Evolutionary conservation across 2,329 filamentous ascomycete species (phyloP).

Genomic region (Berkeleyomyces rouxiae): DNA sequence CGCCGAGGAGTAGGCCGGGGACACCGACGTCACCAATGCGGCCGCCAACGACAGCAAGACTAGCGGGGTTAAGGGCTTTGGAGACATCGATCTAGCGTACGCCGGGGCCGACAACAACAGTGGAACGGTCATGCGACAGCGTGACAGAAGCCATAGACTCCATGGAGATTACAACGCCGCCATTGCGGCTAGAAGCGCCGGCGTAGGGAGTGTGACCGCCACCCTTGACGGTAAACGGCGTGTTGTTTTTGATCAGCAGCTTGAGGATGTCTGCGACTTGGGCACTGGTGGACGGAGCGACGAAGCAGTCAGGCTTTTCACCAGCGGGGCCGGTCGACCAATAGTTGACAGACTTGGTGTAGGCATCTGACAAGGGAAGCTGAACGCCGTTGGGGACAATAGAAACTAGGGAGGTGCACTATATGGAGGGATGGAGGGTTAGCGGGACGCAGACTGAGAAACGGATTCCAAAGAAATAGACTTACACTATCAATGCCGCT

Average conservation of each 20-base stretch:
- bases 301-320: conserved; percentile 1
- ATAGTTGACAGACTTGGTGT: neutral
- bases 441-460: neutral
- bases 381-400: neutral
- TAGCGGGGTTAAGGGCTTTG: conserved; percentile 17
- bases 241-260: conserved; percentile 1
- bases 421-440: neutral
- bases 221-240: conserved; percentile 25
- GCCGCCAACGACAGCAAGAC: conserved; percentile 27
- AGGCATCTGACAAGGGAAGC: conserved; percentile 2
- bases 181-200: conserved; percentile 17
- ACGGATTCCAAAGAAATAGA: neutral
- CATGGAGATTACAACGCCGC: conserved; percentile 19
- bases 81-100: conserved; percentile 25
- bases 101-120: conserved; percentile 28
- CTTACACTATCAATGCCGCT: neutral
- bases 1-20: conserved; percentile 19
- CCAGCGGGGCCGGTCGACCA: neutral
- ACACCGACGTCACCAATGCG: conserved; percentile 22
- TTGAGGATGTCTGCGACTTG: neutral
- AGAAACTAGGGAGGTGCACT: neutral
- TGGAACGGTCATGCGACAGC: conserved; percentile 17
- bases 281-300: neutral
- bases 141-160: conserved; percentile 10
- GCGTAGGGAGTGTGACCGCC: conserved; percentile 21